A percentile compares a stretch with the other conserved stretches of the same genome.
These are phyloP conservation scores for Termitomyces eurrhizus DNA, from an alignment of 768 basidiomycete genomes.

Conservation along the genomic window DNA sequence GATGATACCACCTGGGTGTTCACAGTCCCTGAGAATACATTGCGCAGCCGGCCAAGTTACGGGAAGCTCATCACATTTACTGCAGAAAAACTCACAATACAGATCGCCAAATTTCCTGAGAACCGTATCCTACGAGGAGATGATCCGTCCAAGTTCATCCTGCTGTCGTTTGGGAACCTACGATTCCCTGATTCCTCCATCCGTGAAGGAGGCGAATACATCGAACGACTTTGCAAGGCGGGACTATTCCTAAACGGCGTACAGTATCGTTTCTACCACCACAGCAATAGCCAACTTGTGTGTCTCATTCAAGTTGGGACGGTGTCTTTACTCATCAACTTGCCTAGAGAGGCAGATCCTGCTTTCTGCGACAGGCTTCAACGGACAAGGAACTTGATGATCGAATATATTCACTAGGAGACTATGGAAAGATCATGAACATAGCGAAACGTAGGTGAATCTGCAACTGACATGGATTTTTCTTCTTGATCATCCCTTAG, in stretches of 20 bases:
- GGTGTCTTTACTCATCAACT: neutral
- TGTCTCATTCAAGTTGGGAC: neutral
- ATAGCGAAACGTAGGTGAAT: slow-evolving; percentile 51
- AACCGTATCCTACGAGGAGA: slow-evolving; percentile 60
- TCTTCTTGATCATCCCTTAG: slow-evolving; percentile 25
- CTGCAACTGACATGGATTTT: neutral
- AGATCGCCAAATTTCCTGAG: slow-evolving; percentile 44
- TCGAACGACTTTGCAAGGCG: slow-evolving; percentile 46
- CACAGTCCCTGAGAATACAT: slow-evolving; percentile 26
- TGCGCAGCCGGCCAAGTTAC: slow-evolving; percentile 26
- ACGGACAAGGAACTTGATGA: slow-evolving; percentile 53
- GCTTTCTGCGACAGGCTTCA: slow-evolving; percentile 54
- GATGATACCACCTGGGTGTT: slow-evolving; percentile 57
- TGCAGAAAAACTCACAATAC: slow-evolving; percentile 44
- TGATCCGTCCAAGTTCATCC: slow-evolving; percentile 52
- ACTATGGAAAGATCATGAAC: slow-evolving; percentile 59
- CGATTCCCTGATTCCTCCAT: slow-evolving; percentile 52
- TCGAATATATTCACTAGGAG: slow-evolving; percentile 54
- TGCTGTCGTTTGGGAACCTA: slow-evolving; percentile 49
- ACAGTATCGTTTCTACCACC: slow-evolving; percentile 68
- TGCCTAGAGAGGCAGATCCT: slow-evolving; percentile 53
- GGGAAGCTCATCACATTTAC: slow-evolving; percentile 54
- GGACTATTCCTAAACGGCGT: slow-evolving; percentile 55
- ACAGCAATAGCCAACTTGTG: slow-evolving; percentile 69
- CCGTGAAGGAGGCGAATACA: slow-evolving; percentile 49